phyloP scores from a whole-genome alignment of 2,329 filamentous ascomycete species.

The Alternaria incomplexa region DNA sequence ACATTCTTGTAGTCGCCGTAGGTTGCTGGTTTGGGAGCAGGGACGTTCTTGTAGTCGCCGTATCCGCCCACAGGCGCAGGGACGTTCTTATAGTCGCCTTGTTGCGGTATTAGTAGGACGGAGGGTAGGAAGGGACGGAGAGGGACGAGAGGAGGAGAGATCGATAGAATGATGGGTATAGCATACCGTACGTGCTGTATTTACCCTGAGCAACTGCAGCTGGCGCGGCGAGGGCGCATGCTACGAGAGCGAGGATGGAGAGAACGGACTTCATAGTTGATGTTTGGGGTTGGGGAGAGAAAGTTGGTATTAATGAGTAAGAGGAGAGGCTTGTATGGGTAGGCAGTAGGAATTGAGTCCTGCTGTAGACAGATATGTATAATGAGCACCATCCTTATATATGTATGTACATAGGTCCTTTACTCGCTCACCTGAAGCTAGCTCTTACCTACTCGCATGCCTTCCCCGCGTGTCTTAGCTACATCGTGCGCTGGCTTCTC shows the following conservation, averaged over 20 bases:
- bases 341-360: background rate
- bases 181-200: slow-evolving; percentile 23
- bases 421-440: background rate
- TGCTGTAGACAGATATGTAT: background rate
- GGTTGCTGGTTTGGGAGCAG: background rate
- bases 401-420: background rate
- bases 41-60: background rate
- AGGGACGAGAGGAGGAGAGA: background rate
- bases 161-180: too few species aligned
- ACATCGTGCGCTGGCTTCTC: background rate
- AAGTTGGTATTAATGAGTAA: background rate
- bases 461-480: background rate
- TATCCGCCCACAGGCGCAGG: background rate
- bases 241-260: slow-evolving; percentile 27
- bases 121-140: too few species aligned
- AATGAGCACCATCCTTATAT: background rate
- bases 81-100: background rate
- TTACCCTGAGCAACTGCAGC: slow-evolving; percentile 13
- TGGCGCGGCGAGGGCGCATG: slow-evolving; percentile 27
- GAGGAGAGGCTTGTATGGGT: background rate
- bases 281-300: background rate
- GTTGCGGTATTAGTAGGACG: background rate
- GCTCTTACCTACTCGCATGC: background rate
- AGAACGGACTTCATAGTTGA: slow-evolving; percentile 26
- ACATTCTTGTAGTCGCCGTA: background rate